These are phyloP conservation scores for Obelidium mucronatum DNA, from an alignment of 192 early-diverging fungal genomes.

Conservation along the genomic window DNA sequence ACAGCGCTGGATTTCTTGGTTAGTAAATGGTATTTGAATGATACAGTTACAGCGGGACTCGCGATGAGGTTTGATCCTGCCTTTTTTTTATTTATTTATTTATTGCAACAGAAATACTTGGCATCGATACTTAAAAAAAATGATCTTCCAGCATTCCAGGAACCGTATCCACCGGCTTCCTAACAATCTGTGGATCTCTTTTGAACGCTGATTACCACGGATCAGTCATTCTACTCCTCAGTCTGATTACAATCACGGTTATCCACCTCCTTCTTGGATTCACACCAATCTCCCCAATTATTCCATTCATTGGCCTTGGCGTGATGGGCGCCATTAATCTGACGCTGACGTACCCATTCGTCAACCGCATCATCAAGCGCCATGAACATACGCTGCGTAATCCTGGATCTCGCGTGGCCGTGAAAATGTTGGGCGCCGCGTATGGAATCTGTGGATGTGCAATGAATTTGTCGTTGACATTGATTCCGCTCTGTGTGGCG, in stretches of 20 bases:
- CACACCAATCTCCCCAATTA: slow-evolving; percentile 54
- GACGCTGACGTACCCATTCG: slow-evolving; percentile 19
- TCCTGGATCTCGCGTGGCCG: neutral
- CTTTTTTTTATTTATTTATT: neutral
- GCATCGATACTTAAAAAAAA: neutral
- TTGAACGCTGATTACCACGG: neutral
- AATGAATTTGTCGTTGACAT: slow-evolving; percentile 52
- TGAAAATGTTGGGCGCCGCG: slow-evolving; percentile 49
- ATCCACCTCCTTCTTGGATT: slow-evolving; percentile 63
- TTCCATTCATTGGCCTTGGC: slow-evolving; percentile 61
- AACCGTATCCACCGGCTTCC: neutral
- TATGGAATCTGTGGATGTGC: slow-evolving; percentile 52
- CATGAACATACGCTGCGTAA: slow-evolving; percentile 23
- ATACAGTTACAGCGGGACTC: slow-evolving; percentile 55
- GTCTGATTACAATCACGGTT: slow-evolving; percentile 47
- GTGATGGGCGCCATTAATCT: slow-evolving; percentile 60
- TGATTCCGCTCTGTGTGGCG: slow-evolving; percentile 57
- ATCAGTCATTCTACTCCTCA: neutral
- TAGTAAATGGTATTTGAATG: slow-evolving; percentile 61
- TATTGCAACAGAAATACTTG: too few species aligned
- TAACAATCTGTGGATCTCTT: neutral
- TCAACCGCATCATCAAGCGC: neutral
- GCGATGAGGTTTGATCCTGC: slow-evolving; percentile 53
- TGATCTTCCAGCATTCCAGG: neutral
- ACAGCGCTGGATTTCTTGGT: slow-evolving; percentile 62